Conservation (phyloP, 148 eudicot species). For the Camellia lanceoleosa region DNA sequence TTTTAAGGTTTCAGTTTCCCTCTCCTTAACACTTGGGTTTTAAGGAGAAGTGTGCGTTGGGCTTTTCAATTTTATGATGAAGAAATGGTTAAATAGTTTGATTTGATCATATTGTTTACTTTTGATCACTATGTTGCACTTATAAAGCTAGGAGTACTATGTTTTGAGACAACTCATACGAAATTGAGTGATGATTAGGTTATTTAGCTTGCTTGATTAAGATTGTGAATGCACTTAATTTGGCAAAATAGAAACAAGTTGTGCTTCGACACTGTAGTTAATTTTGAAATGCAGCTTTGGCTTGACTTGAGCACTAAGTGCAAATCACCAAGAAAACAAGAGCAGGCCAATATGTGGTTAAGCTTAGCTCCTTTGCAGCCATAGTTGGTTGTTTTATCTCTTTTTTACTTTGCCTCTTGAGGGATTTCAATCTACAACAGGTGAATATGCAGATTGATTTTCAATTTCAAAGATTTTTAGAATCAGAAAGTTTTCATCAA, state of each 20-base stretch:
- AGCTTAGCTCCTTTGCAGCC: neutral
- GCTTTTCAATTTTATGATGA: neutral
- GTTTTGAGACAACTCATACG: neutral
- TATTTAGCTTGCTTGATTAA: neutral
- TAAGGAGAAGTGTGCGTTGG: too few relatives aligned
- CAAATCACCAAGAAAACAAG: constrained; percentile 3
- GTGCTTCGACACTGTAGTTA: neutral
- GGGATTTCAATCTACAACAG: neutral
- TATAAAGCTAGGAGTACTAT: neutral
- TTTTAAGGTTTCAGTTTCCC: too few relatives aligned
- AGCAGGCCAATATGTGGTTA: neutral
- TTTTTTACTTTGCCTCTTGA: constrained; percentile 1
- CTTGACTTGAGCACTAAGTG: neutral
- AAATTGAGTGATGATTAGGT: neutral
- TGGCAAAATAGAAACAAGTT: neutral
- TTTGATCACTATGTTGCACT: neutral
- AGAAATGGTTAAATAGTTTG: neutral
- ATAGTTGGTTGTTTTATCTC: neutral
- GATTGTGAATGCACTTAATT: neutral
- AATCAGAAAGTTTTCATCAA: neutral
- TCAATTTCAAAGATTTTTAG: neutral
- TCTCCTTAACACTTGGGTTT: too few relatives aligned
- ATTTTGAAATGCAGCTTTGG: neutral
- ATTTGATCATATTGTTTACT: neutral
- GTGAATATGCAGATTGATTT: constrained; percentile 8